Evolutionary conservation across 257 asterid species (phyloP).

Genomic region (Solanum peruvianum): DNA sequence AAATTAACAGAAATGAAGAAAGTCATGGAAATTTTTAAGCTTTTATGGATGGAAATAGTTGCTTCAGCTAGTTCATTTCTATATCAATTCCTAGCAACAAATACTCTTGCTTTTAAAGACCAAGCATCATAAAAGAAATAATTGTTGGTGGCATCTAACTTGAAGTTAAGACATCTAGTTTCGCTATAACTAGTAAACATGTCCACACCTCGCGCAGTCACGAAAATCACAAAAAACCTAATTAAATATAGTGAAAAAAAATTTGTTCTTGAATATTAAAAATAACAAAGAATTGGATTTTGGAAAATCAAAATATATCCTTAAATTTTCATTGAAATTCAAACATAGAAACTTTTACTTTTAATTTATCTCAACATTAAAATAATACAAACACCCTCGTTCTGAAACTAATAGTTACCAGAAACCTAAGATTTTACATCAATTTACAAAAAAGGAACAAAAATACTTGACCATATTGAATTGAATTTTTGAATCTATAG

Average conservation of each 20-base stretch:
- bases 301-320: background rate
- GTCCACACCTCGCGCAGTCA: background rate
- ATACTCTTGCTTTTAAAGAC: background rate
- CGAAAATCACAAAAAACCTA: background rate
- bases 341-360: background rate
- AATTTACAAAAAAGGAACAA: background rate
- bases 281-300: background rate
- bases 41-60: background rate
- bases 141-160: background rate
- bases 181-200: background rate
- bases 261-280: background rate
- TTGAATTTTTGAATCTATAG: background rate
- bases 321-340: background rate
- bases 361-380: background rate
- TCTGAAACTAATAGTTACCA: background rate
- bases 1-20: background rate
- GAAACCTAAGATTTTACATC: background rate
- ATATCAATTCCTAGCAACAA: background rate
- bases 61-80: background rate
- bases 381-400: background rate
- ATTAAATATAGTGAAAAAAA: background rate
- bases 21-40: background rate
- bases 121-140: background rate
- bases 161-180: background rate
- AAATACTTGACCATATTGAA: background rate